Evolutionary conservation across 192 early-diverging fungal species (phyloP), one percentile per base, ranked within the genome.

Genomic region (Chytriomyces confervae): DNA sequence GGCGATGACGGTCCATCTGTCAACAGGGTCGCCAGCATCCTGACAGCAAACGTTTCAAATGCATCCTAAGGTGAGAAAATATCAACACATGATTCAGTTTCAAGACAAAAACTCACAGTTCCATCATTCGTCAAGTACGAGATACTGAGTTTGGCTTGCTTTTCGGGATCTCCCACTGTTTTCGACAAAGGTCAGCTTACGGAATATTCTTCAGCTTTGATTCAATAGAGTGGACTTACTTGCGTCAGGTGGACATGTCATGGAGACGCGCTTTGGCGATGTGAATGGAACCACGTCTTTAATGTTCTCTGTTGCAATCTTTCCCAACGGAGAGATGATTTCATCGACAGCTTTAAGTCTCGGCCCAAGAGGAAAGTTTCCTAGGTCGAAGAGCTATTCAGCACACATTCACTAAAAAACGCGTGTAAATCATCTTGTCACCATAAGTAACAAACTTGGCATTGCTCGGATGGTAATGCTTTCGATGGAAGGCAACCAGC

Each of bases 401-500:
- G 51, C 29, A 43, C 13, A 10, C 29, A 44, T 47, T 10, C 45
- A 57, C 7, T 23, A n/a, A 16, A 20, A 57, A 27, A 57, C 13
- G 13, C 20, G 16, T 5, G 8, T 20, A 69, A 69, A 24, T 16
- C 18, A n/a, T 62, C 18, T 13, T 10, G 16, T 13, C 24, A 71
- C 96, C 96, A 82, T 97, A 98, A 16, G 95, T 95, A 76, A 93
- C 96, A 79, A 97, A 92, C 10, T 88, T 89, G 8, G 94, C 92
- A 81, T 98, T 98, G 79, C 93, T 94, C 20, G 97, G 97, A 75
- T 97, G 96, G 79, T 98, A 98, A 61, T 95, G 88, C 7, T 84
- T 84, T 20, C 86, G 85, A 77, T 98, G 97, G 84, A 97, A 98
- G 18, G 87, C 85, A 6, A 93, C 84, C 10, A 98, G 85, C 73